Conservation (phyloP, 148 eudicot genomes). For the Rhododendron kiyosumense region DNA sequence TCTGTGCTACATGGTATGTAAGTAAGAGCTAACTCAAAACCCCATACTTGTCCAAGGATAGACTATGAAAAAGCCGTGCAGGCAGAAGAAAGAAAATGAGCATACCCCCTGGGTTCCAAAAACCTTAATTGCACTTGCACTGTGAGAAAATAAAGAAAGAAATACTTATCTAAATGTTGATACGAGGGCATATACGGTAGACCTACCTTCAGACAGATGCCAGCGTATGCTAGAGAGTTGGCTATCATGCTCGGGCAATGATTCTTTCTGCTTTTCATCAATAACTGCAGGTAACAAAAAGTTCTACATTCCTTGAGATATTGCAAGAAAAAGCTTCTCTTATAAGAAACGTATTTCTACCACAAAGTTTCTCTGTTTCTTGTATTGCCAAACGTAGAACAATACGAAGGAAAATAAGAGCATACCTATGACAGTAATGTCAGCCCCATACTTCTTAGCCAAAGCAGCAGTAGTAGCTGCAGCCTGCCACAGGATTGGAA, state of each 20-base stretch:
- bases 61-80: not conserved
- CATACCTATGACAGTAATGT: constrained; percentile 94
- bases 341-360: constrained; percentile 8
- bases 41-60: not conserved
- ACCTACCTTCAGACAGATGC: constrained; percentile 87
- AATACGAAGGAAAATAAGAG: not conserved
- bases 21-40: not conserved
- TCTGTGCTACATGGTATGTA: not conserved
- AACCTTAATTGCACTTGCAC: not conserved
- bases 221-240: constrained; percentile 76
- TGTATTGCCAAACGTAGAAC: too few species aligned
- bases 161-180: not conserved
- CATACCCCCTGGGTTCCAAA: not conserved
- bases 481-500: constrained; percentile 45
- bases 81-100: not conserved
- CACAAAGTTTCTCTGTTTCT: constrained; percentile 1
- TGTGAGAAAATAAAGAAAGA: not conserved
- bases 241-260: constrained; percentile 72
- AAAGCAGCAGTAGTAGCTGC: constrained; percentile 87
- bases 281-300: constrained; percentile 57
- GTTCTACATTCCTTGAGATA: constrained; percentile 16
- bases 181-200: not conserved
- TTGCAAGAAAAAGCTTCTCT: constrained; percentile 1
- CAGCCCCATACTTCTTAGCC: constrained; percentile 96
- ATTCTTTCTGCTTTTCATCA: constrained; percentile 67